Base-by-base conservation (phyloP, 768 basidiomycete genomes). In the Daedaleopsis nitida region DNA sequence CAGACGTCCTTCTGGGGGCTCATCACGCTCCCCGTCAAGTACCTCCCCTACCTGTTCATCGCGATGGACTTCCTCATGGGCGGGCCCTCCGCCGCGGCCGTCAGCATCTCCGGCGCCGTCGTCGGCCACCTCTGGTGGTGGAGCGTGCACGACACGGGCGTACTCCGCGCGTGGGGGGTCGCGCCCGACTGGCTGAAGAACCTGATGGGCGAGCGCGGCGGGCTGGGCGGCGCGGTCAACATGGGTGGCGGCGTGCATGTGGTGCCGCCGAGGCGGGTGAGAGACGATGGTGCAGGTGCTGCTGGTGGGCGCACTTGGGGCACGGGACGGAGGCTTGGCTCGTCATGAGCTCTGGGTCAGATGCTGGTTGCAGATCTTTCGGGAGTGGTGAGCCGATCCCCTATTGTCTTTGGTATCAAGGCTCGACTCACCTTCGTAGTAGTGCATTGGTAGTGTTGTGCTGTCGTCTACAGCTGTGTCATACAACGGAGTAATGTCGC, bases 81-180 rank as follows among this genome's bases (percentile, higher is more conserved):
- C 12, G 89, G 89, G 4, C 83, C 86, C 0, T 42, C 60, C 1
- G 83, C 80, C 3, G 89, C 86, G 5, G 82, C 84, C 8, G 68
- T 77, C 27, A 76, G 81, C 24, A 70, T 92, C 51, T 86, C 87
- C 0, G 94, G 94, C 9, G 81, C 89, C 37, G 80, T 91, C 35
- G 82, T 87, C 2, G 93, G 93, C 0, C 92, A 95, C 70, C 70
- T 83, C 10, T 94, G 91, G 89, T 92, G 88, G 86, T 91, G 86
- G 86, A 69, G 76, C 24, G 79, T 91, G 9, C 86, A 80, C 82
- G 83, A 24, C 75, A 76, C 35, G 75, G 72, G 17, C 69, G 78
- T n/a, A 80, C 70, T 67, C 68, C 81, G 27, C 71, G 70, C 7
- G 79, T 79, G 70, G 58, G 84, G 75, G n/a, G 72, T 64, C 48